A percentile compares a stretch with the other conserved stretches of the same genome.
phyloP scores from a whole-genome alignment of 148 eudicot species.

The Pharnaceum exiguum region DNA sequence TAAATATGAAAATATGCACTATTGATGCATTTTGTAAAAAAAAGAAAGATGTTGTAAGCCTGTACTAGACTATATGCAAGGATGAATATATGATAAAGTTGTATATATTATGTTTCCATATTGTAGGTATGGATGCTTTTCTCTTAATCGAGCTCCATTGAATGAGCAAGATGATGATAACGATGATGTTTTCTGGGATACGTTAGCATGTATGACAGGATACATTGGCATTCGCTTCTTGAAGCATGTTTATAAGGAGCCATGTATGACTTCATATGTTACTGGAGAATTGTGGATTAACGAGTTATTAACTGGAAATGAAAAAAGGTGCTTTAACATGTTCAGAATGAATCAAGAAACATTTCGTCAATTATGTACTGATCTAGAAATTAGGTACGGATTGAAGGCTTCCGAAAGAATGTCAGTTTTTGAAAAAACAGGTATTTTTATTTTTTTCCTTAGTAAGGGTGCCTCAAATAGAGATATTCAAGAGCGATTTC shows the following conservation, averaged over 20 bases:
- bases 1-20: no score
- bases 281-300: not conserved
- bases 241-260: not conserved
- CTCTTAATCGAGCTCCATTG: no score
- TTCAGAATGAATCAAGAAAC: not conserved
- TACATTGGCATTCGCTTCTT: no score
- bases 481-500: not conserved
- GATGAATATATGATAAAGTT: no score
- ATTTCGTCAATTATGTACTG: not conserved
- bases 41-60: no score
- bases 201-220: no score
- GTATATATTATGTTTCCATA: no score
- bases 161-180: no score
- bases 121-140: no score
- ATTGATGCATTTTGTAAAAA: no score
- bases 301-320: not conserved
- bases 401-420: not conserved
- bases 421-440: constrained; percentile 3
- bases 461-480: not conserved
- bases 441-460: constrained; percentile 1
- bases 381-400: not conserved
- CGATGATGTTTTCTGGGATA: no score
- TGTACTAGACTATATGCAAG: no score
- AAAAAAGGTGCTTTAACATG: not conserved
- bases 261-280: not conserved